Percentiles rank a stretch among this genome's conserved stretches.
Conservation (phyloP, 2,329 filamentous ascomycete species). For the Ophiostoma perfectum region DNA sequence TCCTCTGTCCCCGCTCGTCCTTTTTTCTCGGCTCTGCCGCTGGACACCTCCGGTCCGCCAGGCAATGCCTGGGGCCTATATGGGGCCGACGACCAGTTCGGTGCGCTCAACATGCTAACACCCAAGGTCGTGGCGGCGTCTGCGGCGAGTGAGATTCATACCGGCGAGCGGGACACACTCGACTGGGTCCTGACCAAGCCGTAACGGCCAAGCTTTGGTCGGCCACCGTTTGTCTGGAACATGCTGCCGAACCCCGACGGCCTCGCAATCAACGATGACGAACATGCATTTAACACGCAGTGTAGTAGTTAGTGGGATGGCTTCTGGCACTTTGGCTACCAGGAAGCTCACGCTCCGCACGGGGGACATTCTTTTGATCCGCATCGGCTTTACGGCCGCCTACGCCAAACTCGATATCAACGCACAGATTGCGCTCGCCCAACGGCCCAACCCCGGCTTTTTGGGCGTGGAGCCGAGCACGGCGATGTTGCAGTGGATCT, state of each 20-base stretch:
- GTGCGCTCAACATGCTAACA: conserved; percentile 48
- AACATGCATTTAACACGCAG: conserved; percentile 26
- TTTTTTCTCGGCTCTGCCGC: conserved; percentile 24
- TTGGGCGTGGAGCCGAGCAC: conserved; percentile 38
- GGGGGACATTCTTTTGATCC: background rate
- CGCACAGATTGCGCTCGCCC: conserved; percentile 1
- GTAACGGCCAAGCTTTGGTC: conserved; percentile 22
- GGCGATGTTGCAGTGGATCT: conserved; percentile 40
- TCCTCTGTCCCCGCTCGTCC: background rate
- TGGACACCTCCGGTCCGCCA: conserved; percentile 24
- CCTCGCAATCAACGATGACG: conserved; percentile 33
- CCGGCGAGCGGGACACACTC: conserved; percentile 47
- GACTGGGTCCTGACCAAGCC: conserved; percentile 15
- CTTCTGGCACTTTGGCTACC: conserved; percentile 36
- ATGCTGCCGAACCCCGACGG: background rate
- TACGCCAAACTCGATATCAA: background rate
- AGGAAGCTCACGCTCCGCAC: conserved; percentile 27
- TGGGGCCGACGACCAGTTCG: conserved; percentile 41
- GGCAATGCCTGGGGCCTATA: conserved; percentile 43
- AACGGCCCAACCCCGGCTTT: conserved; percentile 7
- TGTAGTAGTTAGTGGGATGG: conserved; percentile 37
- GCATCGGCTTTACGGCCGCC: background rate
- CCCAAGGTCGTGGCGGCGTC: conserved; percentile 44
- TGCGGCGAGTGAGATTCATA: conserved; percentile 44
- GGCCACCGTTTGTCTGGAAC: conserved; percentile 19